phyloP scores from a whole-genome alignment of 495 filamentous ascomycete genomes.

The Corynascus novoguineensis region DNA sequence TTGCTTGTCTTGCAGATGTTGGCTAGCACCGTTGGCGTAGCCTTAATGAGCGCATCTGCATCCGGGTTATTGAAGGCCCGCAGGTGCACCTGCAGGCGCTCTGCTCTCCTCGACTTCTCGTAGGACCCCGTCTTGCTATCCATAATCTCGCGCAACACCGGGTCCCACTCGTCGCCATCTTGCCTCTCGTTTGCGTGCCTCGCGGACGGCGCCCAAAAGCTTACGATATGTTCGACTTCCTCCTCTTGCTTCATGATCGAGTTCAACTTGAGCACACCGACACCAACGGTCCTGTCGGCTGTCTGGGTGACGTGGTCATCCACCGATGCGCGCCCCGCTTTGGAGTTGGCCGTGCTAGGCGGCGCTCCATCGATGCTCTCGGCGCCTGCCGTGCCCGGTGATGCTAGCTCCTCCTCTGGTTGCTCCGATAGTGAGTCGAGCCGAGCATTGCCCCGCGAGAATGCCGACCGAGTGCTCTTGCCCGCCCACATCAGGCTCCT shows the following conservation, averaged over 20 bases:
- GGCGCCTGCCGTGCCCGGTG: slow-evolving; percentile 23
- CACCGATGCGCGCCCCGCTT: slow-evolving; percentile 38
- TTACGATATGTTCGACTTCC: slow-evolving; percentile 70
- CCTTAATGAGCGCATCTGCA: slow-evolving; percentile 69
- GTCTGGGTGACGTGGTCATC: slow-evolving; percentile 41
- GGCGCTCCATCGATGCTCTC: slow-evolving; percentile 44
- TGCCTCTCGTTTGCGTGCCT: slow-evolving; percentile 42
- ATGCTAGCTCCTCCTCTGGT: slow-evolving; percentile 34
- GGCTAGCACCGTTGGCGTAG: slow-evolving; percentile 83
- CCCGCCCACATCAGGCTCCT: slow-evolving; percentile 80
- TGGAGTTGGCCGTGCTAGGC: slow-evolving; percentile 53
- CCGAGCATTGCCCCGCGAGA: slow-evolving; percentile 42
- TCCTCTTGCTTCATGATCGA: slow-evolving; percentile 67
- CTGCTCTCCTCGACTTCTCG: slow-evolving; percentile 61
- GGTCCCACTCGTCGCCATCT: slow-evolving; percentile 67
- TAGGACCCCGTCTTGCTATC: slow-evolving; percentile 67
- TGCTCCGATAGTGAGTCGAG: slow-evolving; percentile 48
- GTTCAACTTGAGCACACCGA: slow-evolving; percentile 77
- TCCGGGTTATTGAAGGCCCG: slow-evolving; percentile 70
- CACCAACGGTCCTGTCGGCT: slow-evolving; percentile 62
- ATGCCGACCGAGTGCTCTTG: slow-evolving; percentile 46
- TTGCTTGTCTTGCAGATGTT: slow-evolving; percentile 72
- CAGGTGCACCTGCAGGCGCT: slow-evolving; percentile 69
- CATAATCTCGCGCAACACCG: slow-evolving; percentile 66
- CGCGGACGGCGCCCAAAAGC: slow-evolving; percentile 65